Evolutionary conservation across 2,329 filamentous ascomycete species (phyloP).

Genomic region (Phialophora tarda): DNA sequence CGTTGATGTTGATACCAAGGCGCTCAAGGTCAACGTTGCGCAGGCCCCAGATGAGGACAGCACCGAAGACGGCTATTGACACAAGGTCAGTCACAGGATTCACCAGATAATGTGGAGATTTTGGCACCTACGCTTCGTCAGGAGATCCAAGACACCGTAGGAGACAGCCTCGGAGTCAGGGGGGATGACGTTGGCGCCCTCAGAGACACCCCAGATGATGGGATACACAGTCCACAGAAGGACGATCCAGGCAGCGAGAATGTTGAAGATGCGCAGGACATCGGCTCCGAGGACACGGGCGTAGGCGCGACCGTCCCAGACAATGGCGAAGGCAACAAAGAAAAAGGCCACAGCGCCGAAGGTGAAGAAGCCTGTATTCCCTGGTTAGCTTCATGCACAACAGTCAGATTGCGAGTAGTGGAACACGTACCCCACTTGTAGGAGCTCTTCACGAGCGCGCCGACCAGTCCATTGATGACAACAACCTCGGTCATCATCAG

Average conservation of each 20-base stretch:
- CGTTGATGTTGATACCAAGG: constrained; percentile 46
- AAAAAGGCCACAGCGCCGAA: constrained; percentile 63
- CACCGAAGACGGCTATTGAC: constrained; percentile 54
- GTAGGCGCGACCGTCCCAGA: constrained; percentile 62
- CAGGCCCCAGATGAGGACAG: constrained; percentile 66
- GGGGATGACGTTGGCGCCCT: constrained; percentile 69
- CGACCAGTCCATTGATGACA: constrained; percentile 70
- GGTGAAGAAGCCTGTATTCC: constrained; percentile 58
- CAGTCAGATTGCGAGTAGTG: not conserved
- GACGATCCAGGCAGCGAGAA: constrained; percentile 64
- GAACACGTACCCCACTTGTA: constrained; percentile 62
- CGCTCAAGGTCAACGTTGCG: constrained; percentile 64
- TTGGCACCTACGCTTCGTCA: constrained; percentile 29
- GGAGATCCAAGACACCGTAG: constrained; percentile 67
- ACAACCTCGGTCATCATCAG: constrained; percentile 69
- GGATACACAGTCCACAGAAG: constrained; percentile 70
- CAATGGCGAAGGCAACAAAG: constrained; percentile 66
- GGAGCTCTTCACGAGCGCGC: constrained; percentile 64
- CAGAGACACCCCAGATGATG: constrained; percentile 66
- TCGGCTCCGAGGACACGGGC: constrained; percentile 61
- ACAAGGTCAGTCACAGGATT: constrained; percentile 11
- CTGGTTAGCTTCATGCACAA: not conserved
- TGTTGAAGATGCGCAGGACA: constrained; percentile 60
- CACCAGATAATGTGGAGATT: not conserved
- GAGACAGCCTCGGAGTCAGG: constrained; percentile 71